A percentile compares a stretch with the other conserved stretches of the same genome.
phyloP scores from a whole-genome alignment of 1,284 basidiomycete species.

The Anthracocystis panici-leucophaei region DNA sequence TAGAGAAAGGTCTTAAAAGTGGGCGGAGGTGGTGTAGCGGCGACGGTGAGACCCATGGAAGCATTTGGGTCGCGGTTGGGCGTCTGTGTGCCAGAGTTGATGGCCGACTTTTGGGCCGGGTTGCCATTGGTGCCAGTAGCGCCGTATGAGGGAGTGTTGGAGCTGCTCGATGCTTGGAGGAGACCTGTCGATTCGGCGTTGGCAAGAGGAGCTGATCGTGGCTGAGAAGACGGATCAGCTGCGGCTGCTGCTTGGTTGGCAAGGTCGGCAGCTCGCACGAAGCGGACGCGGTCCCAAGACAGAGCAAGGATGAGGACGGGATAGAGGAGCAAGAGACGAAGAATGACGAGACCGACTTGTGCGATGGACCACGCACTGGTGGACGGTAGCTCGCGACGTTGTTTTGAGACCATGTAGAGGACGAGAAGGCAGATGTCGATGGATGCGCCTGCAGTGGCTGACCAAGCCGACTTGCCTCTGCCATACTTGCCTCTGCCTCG shows the following conservation, averaged over 20 bases:
- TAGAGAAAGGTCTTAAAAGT: slow-evolving; percentile 59
- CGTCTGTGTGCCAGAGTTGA: slow-evolving; percentile 32
- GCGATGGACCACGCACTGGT: slow-evolving; percentile 54
- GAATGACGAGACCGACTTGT: slow-evolving; percentile 55
- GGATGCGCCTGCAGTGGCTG: slow-evolving; percentile 24
- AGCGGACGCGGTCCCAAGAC: slow-evolving; percentile 51
- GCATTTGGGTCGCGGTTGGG: slow-evolving; percentile 53
- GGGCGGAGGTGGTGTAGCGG: slow-evolving; percentile 57
- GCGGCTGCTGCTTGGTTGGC: slow-evolving; percentile 29
- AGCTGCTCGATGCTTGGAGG: slow-evolving; percentile 25
- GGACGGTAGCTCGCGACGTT: slow-evolving; percentile 21
- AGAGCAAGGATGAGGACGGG: slow-evolving; percentile 56
- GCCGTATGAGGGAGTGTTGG: slow-evolving; percentile 35
- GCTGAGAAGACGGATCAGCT: slow-evolving; percentile 12
- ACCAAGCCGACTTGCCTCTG: slow-evolving; percentile 54
- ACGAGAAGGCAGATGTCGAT: slow-evolving; percentile 51
- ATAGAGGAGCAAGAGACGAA: slow-evolving; percentile 58
- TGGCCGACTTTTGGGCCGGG: slow-evolving; percentile 18
- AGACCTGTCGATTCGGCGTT: slow-evolving; percentile 33
- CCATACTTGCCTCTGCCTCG: slow-evolving; percentile 56
- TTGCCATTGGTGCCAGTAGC: slow-evolving; percentile 26
- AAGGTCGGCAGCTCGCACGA: slow-evolving; percentile 53
- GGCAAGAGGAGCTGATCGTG: slow-evolving; percentile 31
- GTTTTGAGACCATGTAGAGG: slow-evolving; percentile 46
- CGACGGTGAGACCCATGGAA: slow-evolving; percentile 62